Base-by-base conservation (phyloP, 2,329 filamentous ascomycete species). In the Amylocarpus encephaloides region DNA sequence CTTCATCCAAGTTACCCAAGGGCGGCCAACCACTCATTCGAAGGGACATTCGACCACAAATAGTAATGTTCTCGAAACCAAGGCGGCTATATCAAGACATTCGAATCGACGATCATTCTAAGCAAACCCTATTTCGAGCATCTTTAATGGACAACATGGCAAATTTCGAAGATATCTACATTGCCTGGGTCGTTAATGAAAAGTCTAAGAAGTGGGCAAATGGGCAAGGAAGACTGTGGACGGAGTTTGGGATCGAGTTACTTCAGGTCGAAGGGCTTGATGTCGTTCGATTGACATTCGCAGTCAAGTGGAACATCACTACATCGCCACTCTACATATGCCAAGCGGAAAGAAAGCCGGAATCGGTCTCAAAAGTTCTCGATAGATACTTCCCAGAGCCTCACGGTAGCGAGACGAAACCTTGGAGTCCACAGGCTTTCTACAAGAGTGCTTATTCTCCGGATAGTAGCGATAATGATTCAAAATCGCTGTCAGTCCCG, bases 401-500 rank as follows among this genome's bases (percentile, higher is more conserved):
- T 32, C 53, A 49, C 36, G 46, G 43, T 4, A 49, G 41, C 5
- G 51, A 51, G 7, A 18, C 39, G 15, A 51, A 60, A 15, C 51
- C 54, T 36, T 77, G 74, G 73, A 68, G 69, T 3, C 70, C 76
- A 10, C 71, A 73, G 43, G 75, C 78, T 50, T 91, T 91, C 62
- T 91, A 90, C 60, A 76, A 85, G 46, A 79, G 80, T 13, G 82
- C 86, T 1, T 77, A 82, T 60, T 75, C 83, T 1, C 82, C 86
- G 1, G 56, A 70, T 10, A 70, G 69, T n/a, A 60, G 69, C 5
- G 71, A 76, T 46, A 51, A 62, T 13, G 57, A 64, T 3, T 51
- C 72, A 0, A 59, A 64, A 1, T 64, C 67, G 0, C 69, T 80
- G 33, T 34, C 67, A 2, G 64, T 80, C 5, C 67, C 71, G 0